Evolutionary conservation across 2,329 filamentous ascomycete genomes (phyloP), one percentile per base, ranked within the genome.

Genomic region (Penicillium sp.): DNA sequence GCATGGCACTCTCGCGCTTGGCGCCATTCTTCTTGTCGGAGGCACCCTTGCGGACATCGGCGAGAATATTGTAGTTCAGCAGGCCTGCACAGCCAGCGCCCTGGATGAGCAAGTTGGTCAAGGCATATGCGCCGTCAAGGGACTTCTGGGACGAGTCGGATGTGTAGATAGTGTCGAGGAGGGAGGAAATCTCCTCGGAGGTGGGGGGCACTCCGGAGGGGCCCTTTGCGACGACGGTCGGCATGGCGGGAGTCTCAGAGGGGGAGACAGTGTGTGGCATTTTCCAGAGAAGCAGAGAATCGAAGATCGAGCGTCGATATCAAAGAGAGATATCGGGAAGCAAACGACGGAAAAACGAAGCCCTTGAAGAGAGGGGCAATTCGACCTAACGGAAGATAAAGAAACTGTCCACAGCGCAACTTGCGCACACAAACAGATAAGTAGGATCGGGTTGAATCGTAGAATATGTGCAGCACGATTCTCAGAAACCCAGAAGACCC

Each of bases 1-100:
- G 95, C 85, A 97, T 95, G 62, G 92, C 89, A 68, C 91, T 91
- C 78, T 99, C 94, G 66, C 93, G 84, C 65, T 84, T 85, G 38
- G 88, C 82, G 16, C 88, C 88, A 74, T 87, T 92, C 82, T 99
- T 99, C 86, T 97, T 99, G 78, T 97, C 91, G 65, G 81, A 78
- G 4, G 93, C 91, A 37, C 90, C 90, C 81, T 96, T 89, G 69
- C 84, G 84, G 66, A 87, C 80, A 60, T 84, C 81, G 23, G 82
- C 79, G 45, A 89, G 71, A 46, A 89, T 75, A 61, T 82, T 82
- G 74, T 88, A 88, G 55, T 76, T 77, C 46, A 79, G 73, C 51
- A 89, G 77, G 48, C 85, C 86, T 23, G 83, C 81, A 67, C 82
- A 83, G 49, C 86, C 86, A 55, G 86, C 80, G 31, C 84, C 85